Evolutionary conservation across 2,329 filamentous ascomycete species (phyloP), one percentile per base, ranked within the genome.

Genomic region (Nothomitra cinnamomea): DNA sequence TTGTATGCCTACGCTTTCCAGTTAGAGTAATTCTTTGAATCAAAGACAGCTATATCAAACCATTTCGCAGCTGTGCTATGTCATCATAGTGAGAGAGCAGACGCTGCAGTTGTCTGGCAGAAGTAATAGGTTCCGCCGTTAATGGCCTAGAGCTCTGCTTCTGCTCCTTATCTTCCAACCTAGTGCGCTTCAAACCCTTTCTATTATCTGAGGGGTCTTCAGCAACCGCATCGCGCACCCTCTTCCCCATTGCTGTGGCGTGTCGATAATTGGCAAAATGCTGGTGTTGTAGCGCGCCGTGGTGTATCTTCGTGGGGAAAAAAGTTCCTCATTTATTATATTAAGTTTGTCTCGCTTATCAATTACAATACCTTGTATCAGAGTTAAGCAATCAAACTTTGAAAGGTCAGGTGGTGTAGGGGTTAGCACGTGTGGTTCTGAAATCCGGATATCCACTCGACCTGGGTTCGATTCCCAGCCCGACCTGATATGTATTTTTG

Each of bases 1-100:
- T 25, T 66, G 64, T 38, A 73, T 62, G 19, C 66, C 71, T 72
- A 41, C 50, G 22, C 52, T 53, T 35, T 6, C 19, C 12, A 17
- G 41, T 19, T 49, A 15, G 12, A 15, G 13, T 10, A 15, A 13
- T 7, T 8, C 6, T n/a, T 10, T 6, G 13, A 6, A 6, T 17
- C 8, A 24, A 15, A 36, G 21, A 10, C 22, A 42, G 12, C n/a
- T 19, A 22, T 15, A 19, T 45, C 49, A 43, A 38, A 55, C 53
- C 41, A 28, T 54, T 38, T 35, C 28, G 54, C 22, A 55, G 35
- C 36, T 19, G 38, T 15, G 52, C 52, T 53, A 17, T n/a, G 3
- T 49, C 53, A 22, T 43, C 17, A 32, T 12, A 22, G 43, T 42
- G 53, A 22, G 21, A 6, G 17, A 54, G 38, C 35, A 55, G 50